These are phyloP conservation scores for Myxozyma neglecta DNA, from an alignment of 805 yeast genomes.

Conservation along the genomic window DNA sequence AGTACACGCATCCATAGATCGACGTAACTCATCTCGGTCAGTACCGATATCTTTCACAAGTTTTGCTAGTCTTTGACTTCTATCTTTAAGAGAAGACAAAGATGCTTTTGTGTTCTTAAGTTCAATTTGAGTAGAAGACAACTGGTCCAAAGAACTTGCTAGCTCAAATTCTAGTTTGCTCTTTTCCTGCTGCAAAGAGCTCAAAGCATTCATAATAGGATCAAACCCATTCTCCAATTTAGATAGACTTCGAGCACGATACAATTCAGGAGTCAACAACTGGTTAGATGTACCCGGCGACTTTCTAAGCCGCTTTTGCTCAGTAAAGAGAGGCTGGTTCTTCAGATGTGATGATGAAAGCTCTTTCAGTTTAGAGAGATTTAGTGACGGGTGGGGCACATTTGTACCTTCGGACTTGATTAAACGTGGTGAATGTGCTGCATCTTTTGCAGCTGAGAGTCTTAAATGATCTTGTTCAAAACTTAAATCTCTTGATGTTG, in stretches of 20 bases:
- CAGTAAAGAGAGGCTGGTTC: not conserved
- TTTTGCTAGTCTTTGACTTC: not conserved
- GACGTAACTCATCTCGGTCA: conserved; percentile 12
- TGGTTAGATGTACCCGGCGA: not conserved
- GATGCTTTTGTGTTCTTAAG: conserved; percentile 2
- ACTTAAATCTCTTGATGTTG: not conserved
- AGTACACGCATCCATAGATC: conserved; percentile 18
- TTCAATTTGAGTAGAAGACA: conserved; percentile 9
- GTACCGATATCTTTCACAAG: conserved; percentile 2
- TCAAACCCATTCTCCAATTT: conserved; percentile 8
- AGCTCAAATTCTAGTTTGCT: conserved; percentile 12
- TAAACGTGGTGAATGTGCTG: not conserved
- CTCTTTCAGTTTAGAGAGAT: not conserved
- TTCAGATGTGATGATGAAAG: not conserved
- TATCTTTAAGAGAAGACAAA: conserved; percentile 1
- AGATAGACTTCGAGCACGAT: not conserved
- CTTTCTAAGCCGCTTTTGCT: not conserved
- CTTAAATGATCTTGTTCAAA: not conserved
- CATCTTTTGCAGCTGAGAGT: not conserved
- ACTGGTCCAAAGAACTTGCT: not conserved
- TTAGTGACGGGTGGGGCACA: not conserved
- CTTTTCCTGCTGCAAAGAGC: conserved; percentile 20
- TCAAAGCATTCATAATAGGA: conserved; percentile 18
- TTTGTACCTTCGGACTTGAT: not conserved
- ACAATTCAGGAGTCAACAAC: not conserved